Evolutionary conservation across 805 yeast genomes (phyloP).

Genomic region (Schizosaccharomyces lindneri): DNA sequence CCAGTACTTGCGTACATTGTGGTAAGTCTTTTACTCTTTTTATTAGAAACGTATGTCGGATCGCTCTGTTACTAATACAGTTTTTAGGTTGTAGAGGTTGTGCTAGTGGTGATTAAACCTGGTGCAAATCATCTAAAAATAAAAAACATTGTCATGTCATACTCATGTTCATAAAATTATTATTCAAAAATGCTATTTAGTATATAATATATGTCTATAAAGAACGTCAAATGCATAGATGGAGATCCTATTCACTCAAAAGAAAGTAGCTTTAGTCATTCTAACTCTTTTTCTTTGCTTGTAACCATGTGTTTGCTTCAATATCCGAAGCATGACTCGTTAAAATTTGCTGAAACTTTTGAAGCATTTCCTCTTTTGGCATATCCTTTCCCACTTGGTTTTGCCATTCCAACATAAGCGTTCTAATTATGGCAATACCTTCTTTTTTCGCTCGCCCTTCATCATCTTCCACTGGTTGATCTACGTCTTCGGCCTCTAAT

Average conservation of each 20-base stretch:
- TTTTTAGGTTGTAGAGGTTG: slow-evolving; percentile 1
- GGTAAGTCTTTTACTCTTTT: not conserved
- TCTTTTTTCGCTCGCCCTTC: slow-evolving; percentile 16
- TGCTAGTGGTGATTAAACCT: not conserved
- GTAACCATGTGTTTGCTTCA: not conserved
- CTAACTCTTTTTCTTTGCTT: not conserved
- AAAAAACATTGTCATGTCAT: no score
- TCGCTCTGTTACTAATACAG: not conserved
- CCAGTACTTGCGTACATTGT: slow-evolving; percentile 1
- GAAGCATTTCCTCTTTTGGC: not conserved
- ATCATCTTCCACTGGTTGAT: slow-evolving; percentile 18
- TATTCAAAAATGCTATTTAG: no score
- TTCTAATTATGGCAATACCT: not conserved
- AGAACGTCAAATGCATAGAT: no score
- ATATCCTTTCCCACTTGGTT: not conserved
- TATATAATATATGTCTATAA: no score
- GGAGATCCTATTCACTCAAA: no score
- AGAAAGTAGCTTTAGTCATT: no score
- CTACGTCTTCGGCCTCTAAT: slow-evolving; percentile 32
- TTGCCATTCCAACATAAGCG: not conserved
- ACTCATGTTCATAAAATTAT: no score
- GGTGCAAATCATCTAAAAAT: no score
- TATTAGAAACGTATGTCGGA: no score
- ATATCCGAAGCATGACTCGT: not conserved
- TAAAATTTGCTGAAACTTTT: not conserved